phyloP scores from a whole-genome alignment of 805 yeast genomes.

The Schizosaccharomyces octosporus region DNA sequence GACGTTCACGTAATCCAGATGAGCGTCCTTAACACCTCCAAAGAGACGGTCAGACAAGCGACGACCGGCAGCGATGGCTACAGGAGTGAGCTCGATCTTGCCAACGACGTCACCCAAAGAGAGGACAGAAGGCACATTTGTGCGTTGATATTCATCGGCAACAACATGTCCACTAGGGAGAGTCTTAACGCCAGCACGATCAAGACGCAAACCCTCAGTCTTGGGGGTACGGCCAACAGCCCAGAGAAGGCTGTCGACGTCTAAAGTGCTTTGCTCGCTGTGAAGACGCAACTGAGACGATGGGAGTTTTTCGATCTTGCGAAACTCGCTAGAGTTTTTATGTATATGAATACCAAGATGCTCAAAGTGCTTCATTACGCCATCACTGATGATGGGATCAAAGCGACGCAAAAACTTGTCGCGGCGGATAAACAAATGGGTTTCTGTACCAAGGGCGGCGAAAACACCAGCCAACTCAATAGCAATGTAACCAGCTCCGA shows the following conservation, averaged over 20 bases:
- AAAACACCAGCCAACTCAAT: constrained; percentile 89
- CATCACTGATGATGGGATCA: constrained; percentile 54
- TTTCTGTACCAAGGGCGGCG: constrained; percentile 63
- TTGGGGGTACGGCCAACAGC: constrained; percentile 76
- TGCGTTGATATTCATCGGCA: constrained; percentile 74
- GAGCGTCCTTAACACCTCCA: constrained; percentile 56
- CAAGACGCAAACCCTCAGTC: constrained; percentile 42
- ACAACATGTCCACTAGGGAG: constrained; percentile 36
- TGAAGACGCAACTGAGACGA: constrained; percentile 27
- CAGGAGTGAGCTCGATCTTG: constrained; percentile 75
- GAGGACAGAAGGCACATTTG: constrained; percentile 43
- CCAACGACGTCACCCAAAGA: constrained; percentile 92
- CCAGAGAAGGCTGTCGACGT: constrained; percentile 73
- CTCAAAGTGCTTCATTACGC: constrained; percentile 57
- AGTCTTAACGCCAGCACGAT: constrained; percentile 44
- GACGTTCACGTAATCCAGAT: constrained; percentile 63
- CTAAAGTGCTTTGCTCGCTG: constrained; percentile 20
- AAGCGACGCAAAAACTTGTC: constrained; percentile 73
- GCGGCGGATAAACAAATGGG: constrained; percentile 73
- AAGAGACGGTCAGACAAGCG: constrained; percentile 74
- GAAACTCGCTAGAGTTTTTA: constrained; percentile 28
- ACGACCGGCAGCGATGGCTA: constrained; percentile 96
- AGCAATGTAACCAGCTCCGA: constrained; percentile 96
- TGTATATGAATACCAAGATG: constrained; percentile 63
- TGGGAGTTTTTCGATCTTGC: constrained; percentile 18